phyloP scores from a whole-genome alignment of 2,329 filamentous ascomycete species.

The Sporothrix brasiliensis region DNA sequence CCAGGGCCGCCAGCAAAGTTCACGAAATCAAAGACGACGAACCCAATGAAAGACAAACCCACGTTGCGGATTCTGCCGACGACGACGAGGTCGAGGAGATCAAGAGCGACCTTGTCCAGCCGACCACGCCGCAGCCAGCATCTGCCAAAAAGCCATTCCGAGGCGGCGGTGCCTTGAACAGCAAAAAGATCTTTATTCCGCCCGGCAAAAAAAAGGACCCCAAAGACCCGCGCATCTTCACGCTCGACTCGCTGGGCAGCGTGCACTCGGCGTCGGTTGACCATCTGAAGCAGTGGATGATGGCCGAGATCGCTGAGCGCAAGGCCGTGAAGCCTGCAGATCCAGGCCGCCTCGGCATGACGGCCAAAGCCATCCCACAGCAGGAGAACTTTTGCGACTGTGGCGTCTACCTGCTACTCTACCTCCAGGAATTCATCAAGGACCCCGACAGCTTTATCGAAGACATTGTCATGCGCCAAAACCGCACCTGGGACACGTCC shows the following conservation, averaged over 20 bases:
- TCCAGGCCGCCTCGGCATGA: constrained; percentile 56
- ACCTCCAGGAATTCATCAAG: constrained; percentile 78
- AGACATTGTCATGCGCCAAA: constrained; percentile 65
- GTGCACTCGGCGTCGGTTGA: constrained; percentile 65
- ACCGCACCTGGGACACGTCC: constrained; percentile 56
- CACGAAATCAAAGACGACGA: constrained; percentile 14
- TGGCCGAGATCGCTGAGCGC: constrained; percentile 70
- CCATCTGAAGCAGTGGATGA: constrained; percentile 74
- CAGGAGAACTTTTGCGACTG: constrained; percentile 89
- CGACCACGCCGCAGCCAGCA: constrained; percentile 21
- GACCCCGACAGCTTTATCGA: constrained; percentile 71
- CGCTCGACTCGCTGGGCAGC: constrained; percentile 79
- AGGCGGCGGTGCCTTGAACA: constrained; percentile 33
- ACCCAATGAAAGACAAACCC: background rate
- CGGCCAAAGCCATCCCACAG: constrained; percentile 72
- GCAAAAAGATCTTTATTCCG: constrained; percentile 43
- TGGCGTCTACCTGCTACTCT: constrained; percentile 82
- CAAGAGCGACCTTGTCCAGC: constrained; percentile 28
- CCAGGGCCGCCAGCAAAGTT: background rate
- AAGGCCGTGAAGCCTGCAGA: constrained; percentile 49
- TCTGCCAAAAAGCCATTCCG: constrained; percentile 30
- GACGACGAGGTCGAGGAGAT: constrained; percentile 33
- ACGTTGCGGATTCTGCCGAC: constrained; percentile 21
- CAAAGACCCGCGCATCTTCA: constrained; percentile 72
- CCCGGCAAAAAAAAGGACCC: constrained; percentile 50